phyloP scores from a whole-genome alignment of 306 rosid species.

The Lotus japonicus region DNA sequence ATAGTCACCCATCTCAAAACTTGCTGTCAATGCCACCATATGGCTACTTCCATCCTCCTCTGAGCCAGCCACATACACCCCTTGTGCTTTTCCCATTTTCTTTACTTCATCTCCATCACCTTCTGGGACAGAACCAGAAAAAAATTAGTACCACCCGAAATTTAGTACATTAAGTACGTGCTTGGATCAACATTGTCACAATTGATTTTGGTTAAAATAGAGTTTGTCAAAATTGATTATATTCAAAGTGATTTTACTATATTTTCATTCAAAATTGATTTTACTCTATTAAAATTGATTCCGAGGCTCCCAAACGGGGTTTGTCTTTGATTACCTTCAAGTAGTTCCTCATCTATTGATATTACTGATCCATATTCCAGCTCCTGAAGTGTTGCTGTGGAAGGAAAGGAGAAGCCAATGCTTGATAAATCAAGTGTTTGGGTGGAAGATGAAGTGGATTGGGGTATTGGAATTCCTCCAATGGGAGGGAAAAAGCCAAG shows the following conservation, averaged over 20 bases:
- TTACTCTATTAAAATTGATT: too few relatives aligned
- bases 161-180: too few relatives aligned
- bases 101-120: slow-evolving; percentile 6
- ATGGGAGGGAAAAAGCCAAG: slow-evolving; percentile 41
- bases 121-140: neutral
- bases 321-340: neutral
- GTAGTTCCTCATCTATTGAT: slow-evolving; percentile 45
- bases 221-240: too few relatives aligned
- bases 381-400: slow-evolving; percentile 52
- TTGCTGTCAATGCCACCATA: slow-evolving; percentile 57
- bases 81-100: slow-evolving; percentile 54
- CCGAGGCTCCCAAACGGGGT: too few relatives aligned
- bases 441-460: slow-evolving; percentile 37
- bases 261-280: too few relatives aligned
- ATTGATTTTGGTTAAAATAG: too few relatives aligned
- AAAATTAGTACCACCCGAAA: too few relatives aligned
- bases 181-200: too few relatives aligned
- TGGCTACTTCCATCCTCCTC: slow-evolving; percentile 58
- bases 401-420: slow-evolving; percentile 54
- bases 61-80: slow-evolving; percentile 56
- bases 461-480: slow-evolving; percentile 40
- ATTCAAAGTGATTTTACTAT: too few relatives aligned
- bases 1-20: slow-evolving; percentile 25
- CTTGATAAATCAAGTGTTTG: slow-evolving; percentile 45
- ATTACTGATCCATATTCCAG: slow-evolving; percentile 49